Evolutionary conservation across 2,329 filamentous ascomycete species (phyloP), one percentile per base, ranked within the genome.

Genomic region (Thielaviopsis populi): DNA sequence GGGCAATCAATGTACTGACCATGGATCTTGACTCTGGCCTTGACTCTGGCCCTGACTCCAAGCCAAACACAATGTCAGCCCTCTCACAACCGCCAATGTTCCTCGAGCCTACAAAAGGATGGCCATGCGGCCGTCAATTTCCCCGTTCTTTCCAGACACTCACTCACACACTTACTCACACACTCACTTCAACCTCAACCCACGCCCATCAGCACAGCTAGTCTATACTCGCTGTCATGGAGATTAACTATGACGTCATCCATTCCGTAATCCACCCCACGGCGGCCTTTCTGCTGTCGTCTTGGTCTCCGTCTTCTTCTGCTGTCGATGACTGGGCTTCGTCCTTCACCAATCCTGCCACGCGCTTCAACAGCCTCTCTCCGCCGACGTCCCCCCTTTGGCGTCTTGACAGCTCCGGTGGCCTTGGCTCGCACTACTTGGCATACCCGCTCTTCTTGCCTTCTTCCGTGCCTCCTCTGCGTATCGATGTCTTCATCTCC

Each of bases 191-290:
- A n/a, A n/a, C n/a, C n/a, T n/a, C n/a, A n/a, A n/a, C n/a, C n/a
- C n/a, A 8, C 33, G 10, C 30, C 2, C 7, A 37, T 37, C 27
- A 17, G 24, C 13, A 33, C 27, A 4, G 8, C 10, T 17, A 22
- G 27, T 24, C 2, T 27, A 4, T 17, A 11, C 30, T 30, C 13
- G n/a, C 63, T 68, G 69, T 67, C 60, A 84, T 84, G 82, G 79
- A 83, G 64, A 73, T 84, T 62, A 81, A 74, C 68, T 74, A 77
- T 63, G 72, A 75, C 65, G 75, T 78, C 27, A 80, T 84, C 63
- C 77, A 80, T 70, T 76, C 80, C 70, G 78, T 81, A 64, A 76
- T 83, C 65, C 82, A 84, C 69, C 80, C 82, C 37, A 83, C 82
- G 22, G 81, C 81, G 19, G 80, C 76, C 66, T 83, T 79, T 43